Conservation (phyloP, 305 asterid genomes). For the Fraxinus angustifolia region DNA sequence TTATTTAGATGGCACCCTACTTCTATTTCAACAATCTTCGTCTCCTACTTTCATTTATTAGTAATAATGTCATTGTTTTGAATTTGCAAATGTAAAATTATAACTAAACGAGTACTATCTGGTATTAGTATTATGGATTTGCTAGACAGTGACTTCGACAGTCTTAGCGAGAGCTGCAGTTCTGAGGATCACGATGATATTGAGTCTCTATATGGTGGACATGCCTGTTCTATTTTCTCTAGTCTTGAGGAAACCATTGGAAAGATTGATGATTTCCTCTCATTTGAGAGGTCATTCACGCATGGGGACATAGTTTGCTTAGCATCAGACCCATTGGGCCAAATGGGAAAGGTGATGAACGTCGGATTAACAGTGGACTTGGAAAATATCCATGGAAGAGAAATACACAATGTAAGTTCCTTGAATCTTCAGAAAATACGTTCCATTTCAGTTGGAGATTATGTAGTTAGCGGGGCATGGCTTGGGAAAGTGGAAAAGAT, state of each 20-base stretch:
- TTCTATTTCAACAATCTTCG: background rate
- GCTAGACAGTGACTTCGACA: conserved; percentile 57
- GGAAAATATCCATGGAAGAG: conserved; percentile 62
- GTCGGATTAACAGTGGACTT: conserved; percentile 55
- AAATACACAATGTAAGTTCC: conserved; percentile 41
- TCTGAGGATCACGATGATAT: conserved; percentile 77
- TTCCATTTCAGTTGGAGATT: conserved; percentile 56
- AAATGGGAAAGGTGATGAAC: conserved; percentile 73
- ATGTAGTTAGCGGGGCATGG: conserved; percentile 67
- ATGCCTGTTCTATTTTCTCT: conserved; percentile 71
- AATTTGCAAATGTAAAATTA: conserved; percentile 3
- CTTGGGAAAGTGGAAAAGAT: conserved; percentile 75
- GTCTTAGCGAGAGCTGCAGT: conserved; percentile 72
- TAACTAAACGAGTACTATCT: background rate
- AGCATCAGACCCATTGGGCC: conserved; percentile 56
- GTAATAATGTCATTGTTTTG: conserved; percentile 1
- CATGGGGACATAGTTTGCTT: conserved; percentile 70
- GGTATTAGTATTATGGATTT: conserved; percentile 55
- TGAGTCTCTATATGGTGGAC: conserved; percentile 65
- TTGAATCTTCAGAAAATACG: conserved; percentile 53
- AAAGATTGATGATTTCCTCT: conserved; percentile 78
- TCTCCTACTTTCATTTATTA: conserved; percentile 3
- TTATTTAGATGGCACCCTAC: background rate
- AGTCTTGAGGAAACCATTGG: conserved; percentile 75
- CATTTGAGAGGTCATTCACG: conserved; percentile 64